Evolutionary conservation across 352 stramenopile species (phyloP), one percentile per base, ranked within the genome.

Genomic region (Phytophthora macrochlamydospora): DNA sequence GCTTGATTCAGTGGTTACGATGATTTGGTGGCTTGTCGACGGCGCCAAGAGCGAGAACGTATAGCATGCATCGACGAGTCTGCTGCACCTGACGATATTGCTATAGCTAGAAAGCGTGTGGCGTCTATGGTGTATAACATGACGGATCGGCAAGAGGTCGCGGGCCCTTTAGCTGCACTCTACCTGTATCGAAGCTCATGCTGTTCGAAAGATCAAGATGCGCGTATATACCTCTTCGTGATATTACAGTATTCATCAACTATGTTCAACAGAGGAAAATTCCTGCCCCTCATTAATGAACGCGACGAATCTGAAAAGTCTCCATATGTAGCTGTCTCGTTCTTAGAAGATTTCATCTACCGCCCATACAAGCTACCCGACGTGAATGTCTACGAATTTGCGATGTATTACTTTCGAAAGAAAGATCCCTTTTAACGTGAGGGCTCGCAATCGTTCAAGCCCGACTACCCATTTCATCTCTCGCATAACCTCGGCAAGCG

Each of bases 121-220:
- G 53, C 42, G 5, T 60, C 53, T 28, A 52, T 60, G 30, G 53
- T 52, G 1, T 60, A 60, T 18, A 45, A 13, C 2, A 60, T 52
- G 53, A 60, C 42, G 2, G 51, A 18, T 33, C 13, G 40, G 1
- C 53, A 60, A 13, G 42, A 60, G 31, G 12, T 60, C 1, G 53
- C 53, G 24, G 53, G 53, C 2, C 53, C 53, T 28, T 43, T 52
- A 11, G 53, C 42, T 13, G 53, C 53, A 8, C 28, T 52, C 5
- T 60, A 60, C 40, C 30, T 60, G 3, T 60, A 52, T 5, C 40
- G 53, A 3, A 42, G 29, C 8, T 52, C 53, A 12, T 52, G 53
- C 53, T 60, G 53, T 11, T 60, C 28, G 53, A 31, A 28, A 60
- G 53, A 12, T 32, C 42, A 44, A 13, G 5, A 14, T 43, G 42